Evolutionary conservation across 441 rosid species (phyloP), one percentile per base, ranked within the genome.

Genomic region (Pelargonium citronellum): DNA sequence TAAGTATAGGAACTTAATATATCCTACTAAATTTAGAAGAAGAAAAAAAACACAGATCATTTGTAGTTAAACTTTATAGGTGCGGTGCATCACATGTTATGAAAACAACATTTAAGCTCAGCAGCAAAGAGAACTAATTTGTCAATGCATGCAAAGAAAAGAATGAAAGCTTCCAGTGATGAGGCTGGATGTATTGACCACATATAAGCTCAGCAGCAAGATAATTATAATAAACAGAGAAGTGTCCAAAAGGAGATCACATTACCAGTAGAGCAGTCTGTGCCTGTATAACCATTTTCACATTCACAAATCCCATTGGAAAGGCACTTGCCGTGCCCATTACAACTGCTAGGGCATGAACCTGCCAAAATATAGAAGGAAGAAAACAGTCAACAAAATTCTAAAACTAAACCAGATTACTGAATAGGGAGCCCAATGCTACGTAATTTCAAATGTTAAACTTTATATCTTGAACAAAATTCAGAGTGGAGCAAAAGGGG

Each of bases 321-420:
- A 39, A 86, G 89, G 84, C 99, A 95, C 79, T 81, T 85, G 69
- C 98, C 99, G 63, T 15, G 91, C 16, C 89, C 87, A 53, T 69
- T 88, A 81, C 99, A 95, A 73, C 87, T 87, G 67, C 83, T 86
- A 46, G 97, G 96, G 80, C 99, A 95, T 17, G 86, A 84, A 65
- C 97, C 99, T 95, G 76, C 17, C n/a, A 13, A 58, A 57, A 47
- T 43, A 17, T 19, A 6, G 37, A 43, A 43, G 2, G 11, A 43
- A 43, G 12, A 43, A 43, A 43, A 43, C 11, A 7, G 8, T 41
- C 16, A 72, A 17, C 62, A 7, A 22, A 70, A 51, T 67, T 7
- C 39, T 30, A 27, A 27, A 13, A 30, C 17, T 3, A 7, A 13
- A 63, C 64, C 44, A 66, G 20, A 43, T 66, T 65, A 15, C 49